Percentiles rank a stretch among this genome's conserved stretches.
These are phyloP conservation scores for Pleomassaria siparia DNA, from an alignment of 2,329 filamentous ascomycete genomes.

Conservation along the genomic window DNA sequence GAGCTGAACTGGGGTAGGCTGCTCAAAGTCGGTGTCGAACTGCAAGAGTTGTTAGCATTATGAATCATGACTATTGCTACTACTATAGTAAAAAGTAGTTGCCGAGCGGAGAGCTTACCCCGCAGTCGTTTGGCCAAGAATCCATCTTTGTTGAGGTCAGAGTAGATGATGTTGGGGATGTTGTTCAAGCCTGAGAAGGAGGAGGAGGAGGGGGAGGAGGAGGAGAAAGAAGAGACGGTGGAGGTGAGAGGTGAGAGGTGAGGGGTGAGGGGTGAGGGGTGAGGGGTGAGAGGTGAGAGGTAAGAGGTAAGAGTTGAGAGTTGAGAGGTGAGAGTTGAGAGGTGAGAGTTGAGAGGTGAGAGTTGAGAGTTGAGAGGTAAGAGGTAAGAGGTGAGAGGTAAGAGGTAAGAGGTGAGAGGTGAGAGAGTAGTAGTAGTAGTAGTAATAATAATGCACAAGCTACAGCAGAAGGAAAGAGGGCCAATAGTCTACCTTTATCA, in stretches of 20 bases:
- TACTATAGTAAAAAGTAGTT: not conserved
- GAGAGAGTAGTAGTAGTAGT: too few relatives aligned
- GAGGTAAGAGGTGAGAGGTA: not conserved
- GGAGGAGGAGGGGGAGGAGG: not conserved
- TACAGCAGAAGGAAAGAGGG: not conserved
- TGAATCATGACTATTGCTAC: too few relatives aligned
- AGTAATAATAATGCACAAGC: too few relatives aligned
- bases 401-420: not conserved
- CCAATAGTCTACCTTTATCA: not conserved
- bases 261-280: too few relatives aligned
- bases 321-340: not conserved
- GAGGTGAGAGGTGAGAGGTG: too few relatives aligned
- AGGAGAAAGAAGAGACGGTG: too few relatives aligned
- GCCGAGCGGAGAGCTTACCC: conserved; percentile 9
- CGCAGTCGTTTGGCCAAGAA: conserved; percentile 33
- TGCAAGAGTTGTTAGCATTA: conserved; percentile 44
- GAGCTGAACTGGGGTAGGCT: conserved; percentile 65
- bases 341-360: not conserved
- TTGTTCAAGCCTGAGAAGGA: too few relatives aligned
- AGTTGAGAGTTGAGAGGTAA: not conserved
- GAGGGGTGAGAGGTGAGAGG: too few relatives aligned
- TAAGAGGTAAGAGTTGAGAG: too few relatives aligned
- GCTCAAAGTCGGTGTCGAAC: conserved; percentile 70
- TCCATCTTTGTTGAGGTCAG: conserved; percentile 13
- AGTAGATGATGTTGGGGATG: not conserved